These are phyloP conservation scores for Cladorrhinum samala DNA, from an alignment of 495 filamentous ascomycete species.

Conservation along the genomic window DNA sequence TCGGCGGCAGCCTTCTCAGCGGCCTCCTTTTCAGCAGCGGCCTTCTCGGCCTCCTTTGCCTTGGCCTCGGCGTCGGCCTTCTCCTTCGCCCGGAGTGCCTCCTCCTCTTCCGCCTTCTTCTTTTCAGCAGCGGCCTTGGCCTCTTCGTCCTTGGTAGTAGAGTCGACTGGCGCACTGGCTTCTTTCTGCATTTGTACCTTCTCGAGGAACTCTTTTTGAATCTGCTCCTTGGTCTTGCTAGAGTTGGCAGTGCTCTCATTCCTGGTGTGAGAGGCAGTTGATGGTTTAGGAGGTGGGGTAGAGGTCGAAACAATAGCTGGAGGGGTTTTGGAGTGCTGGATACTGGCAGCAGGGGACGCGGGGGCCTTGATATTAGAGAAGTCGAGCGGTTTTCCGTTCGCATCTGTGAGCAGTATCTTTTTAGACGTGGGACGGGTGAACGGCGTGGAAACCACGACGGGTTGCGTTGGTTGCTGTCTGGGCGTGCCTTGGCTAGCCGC, in stretches of 20 bases:
- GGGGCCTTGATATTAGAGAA: constrained; percentile 33
- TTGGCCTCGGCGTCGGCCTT: constrained; percentile 59
- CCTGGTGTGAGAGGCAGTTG: constrained; percentile 40
- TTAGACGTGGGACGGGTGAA: constrained; percentile 50
- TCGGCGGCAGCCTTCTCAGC: constrained; percentile 50
- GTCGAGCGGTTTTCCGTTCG: constrained; percentile 56
- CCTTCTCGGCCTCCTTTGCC: constrained; percentile 59
- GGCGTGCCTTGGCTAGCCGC: constrained; percentile 40
- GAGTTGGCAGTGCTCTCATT: constrained; percentile 37
- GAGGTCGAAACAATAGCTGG: constrained; percentile 47
- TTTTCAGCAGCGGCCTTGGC: constrained; percentile 44
- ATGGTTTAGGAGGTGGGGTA: constrained; percentile 44
- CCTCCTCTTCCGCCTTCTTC: constrained; percentile 53
- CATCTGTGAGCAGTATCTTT: constrained; percentile 75
- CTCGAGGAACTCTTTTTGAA: constrained; percentile 47
- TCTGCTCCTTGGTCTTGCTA: constrained; percentile 48
- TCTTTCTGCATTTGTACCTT: constrained; percentile 38
- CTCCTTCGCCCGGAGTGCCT: no score
- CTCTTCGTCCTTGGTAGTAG: constrained; percentile 37
- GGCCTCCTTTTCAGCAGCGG: constrained; percentile 42
- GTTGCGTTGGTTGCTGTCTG: constrained; percentile 48
- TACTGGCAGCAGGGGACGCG: constrained; percentile 41
- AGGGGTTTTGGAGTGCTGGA: constrained; percentile 47
- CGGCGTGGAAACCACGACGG: constrained; percentile 52
- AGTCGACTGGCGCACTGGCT: constrained; percentile 16